Percentiles rank a stretch among this genome's conserved stretches.
Conservation (phyloP, 139 green algal species). For the Microglena sp. region DNA sequence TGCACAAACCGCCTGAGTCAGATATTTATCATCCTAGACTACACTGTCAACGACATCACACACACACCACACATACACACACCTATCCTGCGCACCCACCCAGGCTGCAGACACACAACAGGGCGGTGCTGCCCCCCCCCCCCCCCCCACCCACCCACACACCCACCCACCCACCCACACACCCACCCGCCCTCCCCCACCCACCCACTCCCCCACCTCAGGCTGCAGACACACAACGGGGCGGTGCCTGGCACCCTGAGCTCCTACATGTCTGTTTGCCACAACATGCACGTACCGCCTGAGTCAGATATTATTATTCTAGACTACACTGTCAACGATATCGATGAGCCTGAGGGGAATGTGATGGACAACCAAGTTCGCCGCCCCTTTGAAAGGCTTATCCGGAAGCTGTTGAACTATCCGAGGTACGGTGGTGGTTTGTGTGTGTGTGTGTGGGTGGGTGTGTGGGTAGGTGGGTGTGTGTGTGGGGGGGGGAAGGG, state of each 20-base stretch:
- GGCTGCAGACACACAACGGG: slow-evolving; percentile 6
- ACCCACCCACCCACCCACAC: too few relatives aligned
- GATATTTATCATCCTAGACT: slow-evolving; percentile 24
- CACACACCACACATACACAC: too few relatives aligned
- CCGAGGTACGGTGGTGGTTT: not conserved
- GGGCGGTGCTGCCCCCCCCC: too few relatives aligned
- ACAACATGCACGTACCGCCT: slow-evolving; percentile 16
- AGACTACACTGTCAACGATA: slow-evolving; percentile 5
- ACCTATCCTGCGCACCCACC: too few relatives aligned
- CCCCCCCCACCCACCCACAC: too few relatives aligned
- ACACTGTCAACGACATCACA: too few relatives aligned
- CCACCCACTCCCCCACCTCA: too few relatives aligned
- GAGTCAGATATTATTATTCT: slow-evolving; percentile 16
- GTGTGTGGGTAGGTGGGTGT: not conserved
- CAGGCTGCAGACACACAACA: too few relatives aligned
- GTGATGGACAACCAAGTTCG: slow-evolving; percentile 1
- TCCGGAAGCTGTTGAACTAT: slow-evolving; percentile 23
- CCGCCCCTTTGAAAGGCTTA: slow-evolving; percentile 23
- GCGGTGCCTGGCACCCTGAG: slow-evolving; percentile 15
- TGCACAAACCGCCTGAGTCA: slow-evolving; percentile 6
- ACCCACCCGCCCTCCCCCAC: too few relatives aligned
- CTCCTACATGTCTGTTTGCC: slow-evolving; percentile 27
- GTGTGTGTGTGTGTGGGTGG: not conserved
- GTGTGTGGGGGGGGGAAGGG: not conserved
- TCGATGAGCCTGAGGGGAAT: not conserved